phyloP scores from a whole-genome alignment of 2,329 filamentous ascomycete genomes.

The Clonostachys chloroleuca region DNA sequence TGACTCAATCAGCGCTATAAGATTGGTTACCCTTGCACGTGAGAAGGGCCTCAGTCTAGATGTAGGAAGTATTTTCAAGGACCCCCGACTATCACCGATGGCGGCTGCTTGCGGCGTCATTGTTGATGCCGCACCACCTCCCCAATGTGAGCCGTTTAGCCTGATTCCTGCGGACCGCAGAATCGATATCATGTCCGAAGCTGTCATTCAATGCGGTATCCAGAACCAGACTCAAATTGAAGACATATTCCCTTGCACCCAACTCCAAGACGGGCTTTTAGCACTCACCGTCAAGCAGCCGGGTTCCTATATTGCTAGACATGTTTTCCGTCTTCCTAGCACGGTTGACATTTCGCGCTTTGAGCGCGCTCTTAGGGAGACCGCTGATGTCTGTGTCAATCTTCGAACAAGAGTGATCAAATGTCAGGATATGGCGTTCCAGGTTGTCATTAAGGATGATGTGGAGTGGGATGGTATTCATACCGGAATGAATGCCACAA shows the following conservation, averaged over 20 bases:
- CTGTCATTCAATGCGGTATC: background rate
- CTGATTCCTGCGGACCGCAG: background rate
- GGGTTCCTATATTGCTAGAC: conserved; percentile 28
- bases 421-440: background rate
- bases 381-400: conserved; percentile 2
- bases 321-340: conserved; percentile 11
- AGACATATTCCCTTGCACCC: conserved; percentile 33
- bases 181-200: background rate
- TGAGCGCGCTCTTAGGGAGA: conserved; percentile 16
- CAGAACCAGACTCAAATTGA: conserved; percentile 1
- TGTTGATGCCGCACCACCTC: background rate
- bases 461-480: conserved; percentile 1
- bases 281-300: conserved; percentile 21
- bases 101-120: conserved; percentile 12
- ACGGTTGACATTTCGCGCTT: conserved; percentile 12
- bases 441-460: background rate
- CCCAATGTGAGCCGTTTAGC: background rate
- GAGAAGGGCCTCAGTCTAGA: conserved; percentile 25
- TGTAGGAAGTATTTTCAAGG: conserved; percentile 31
- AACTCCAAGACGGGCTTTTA: conserved; percentile 33
- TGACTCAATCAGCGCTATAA: conserved; percentile 41
- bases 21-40: conserved; percentile 30
- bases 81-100: conserved; percentile 34
- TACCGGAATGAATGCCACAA: background rate
- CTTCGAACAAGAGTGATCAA: conserved; percentile 6